Evolutionary conservation across 176 grass and related monocot species (phyloP).

Genomic region (Calamus simplicifolius): DNA sequence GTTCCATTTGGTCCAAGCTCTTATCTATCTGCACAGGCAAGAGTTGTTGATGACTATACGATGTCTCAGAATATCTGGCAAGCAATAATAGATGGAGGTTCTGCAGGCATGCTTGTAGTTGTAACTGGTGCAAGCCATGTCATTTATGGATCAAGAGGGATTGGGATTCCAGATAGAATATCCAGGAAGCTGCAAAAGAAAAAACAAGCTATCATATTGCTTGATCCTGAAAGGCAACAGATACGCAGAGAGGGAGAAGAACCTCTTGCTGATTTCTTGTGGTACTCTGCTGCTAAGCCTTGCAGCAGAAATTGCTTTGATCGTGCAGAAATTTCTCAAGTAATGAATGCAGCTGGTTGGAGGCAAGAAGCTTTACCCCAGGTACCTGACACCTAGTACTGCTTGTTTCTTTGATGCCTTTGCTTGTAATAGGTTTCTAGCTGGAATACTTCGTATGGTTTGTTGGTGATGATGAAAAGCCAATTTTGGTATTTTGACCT

Average conservation of each 20-base stretch:
- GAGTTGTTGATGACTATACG: constrained; percentile 92
- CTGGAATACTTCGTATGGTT: too few species aligned
- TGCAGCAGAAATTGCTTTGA: constrained; percentile 98
- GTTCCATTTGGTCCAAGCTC: constrained; percentile 67
- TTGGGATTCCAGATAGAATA: constrained; percentile 83
- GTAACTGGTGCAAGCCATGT: constrained; percentile 88
- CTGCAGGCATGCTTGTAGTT: constrained; percentile 83
- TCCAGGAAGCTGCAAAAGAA: constrained; percentile 96
- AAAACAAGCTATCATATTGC: constrained; percentile 83
- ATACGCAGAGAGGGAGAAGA: constrained; percentile 97
- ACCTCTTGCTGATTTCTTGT: constrained; percentile 82
- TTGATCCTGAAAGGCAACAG: constrained; percentile 94
- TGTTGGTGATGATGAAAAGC: too few species aligned
- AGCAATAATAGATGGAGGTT: constrained; percentile 53
- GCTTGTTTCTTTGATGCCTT: neutral
- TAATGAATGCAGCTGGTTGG: constrained; percentile 94
- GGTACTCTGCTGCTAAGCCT: constrained; percentile 93
- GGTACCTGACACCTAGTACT: constrained; percentile 32
- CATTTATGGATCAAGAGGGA: constrained; percentile 81
- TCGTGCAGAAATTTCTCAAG: constrained; percentile 89
- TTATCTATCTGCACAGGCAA: constrained; percentile 91
- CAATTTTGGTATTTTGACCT: too few species aligned
- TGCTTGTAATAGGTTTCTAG: neutral
- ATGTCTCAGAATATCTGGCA: constrained; percentile 88
- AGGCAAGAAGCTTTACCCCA: constrained; percentile 87